Percentiles rank a stretch among this genome's conserved stretches.
Conservation (phyloP, 2,329 filamentous ascomycete species). For the Leptodontidium sp. region DNA sequence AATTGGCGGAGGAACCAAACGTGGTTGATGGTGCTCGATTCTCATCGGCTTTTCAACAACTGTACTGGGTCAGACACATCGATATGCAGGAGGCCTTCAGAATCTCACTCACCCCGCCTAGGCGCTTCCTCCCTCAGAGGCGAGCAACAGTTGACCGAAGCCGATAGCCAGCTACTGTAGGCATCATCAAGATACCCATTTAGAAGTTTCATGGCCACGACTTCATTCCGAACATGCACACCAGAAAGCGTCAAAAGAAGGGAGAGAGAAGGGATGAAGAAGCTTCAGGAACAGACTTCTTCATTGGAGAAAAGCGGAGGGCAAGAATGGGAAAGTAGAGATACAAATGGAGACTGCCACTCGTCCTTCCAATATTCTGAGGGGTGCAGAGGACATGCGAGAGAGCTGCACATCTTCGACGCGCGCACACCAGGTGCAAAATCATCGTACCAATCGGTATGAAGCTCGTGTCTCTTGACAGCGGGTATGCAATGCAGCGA, state of each 20-base stretch:
- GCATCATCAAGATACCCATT: conserved; percentile 46
- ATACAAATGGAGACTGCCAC: conserved; percentile 27
- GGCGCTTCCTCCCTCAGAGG: conserved; percentile 34
- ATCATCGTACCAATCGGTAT: conserved; percentile 29
- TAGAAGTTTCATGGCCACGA: conserved; percentile 45
- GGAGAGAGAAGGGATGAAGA: conserved; percentile 24
- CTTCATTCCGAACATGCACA: conserved; percentile 40
- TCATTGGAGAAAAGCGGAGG: conserved; percentile 30
- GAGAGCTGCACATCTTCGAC: conserved; percentile 31
- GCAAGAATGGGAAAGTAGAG: conserved; percentile 23
- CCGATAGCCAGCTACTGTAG: conserved; percentile 43
- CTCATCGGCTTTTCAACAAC: conserved; percentile 48
- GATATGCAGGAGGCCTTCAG: conserved; percentile 23
- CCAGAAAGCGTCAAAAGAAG: conserved; percentile 29
- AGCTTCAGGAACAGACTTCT: conserved; percentile 29
- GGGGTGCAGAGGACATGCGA: conserved; percentile 14
- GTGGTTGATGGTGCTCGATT: conserved; percentile 52
- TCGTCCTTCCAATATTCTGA: conserved; percentile 25
- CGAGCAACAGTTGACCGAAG: conserved; percentile 43
- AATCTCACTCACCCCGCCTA: conserved; percentile 39
- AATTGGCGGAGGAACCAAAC: conserved; percentile 48
- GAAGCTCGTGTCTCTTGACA: conserved; percentile 30
- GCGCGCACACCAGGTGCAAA: conserved; percentile 27
- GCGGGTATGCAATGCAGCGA: conserved; percentile 36
- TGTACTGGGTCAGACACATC: conserved; percentile 35